Percentiles rank a stretch among this genome's conserved stretches.
These are phyloP conservation scores for Neurospora hispaniola DNA, from an alignment of 495 filamentous ascomycete species.

Conservation along the genomic window DNA sequence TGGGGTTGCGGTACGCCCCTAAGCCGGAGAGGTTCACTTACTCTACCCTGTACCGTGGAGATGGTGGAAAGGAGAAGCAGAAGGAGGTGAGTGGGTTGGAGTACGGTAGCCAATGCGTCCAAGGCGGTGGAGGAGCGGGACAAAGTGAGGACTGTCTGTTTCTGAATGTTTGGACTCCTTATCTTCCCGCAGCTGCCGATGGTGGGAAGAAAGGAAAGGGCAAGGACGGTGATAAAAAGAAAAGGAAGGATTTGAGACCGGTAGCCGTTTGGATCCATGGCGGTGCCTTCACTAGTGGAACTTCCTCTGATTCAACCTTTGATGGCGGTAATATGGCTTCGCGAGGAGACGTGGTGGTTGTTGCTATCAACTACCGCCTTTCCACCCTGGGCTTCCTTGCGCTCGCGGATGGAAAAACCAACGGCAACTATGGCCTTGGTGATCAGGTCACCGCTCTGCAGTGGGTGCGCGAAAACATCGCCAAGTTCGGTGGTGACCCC, in stretches of 20 bases:
- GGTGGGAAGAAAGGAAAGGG: constrained; percentile 11
- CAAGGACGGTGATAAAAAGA: not conserved
- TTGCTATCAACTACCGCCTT: constrained; percentile 57
- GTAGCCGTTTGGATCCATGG: constrained; percentile 45
- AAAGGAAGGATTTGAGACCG: constrained; percentile 28
- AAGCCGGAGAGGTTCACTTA: constrained; percentile 32
- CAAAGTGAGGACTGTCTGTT: constrained; percentile 39
- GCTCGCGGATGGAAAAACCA: constrained; percentile 34
- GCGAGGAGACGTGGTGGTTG: constrained; percentile 46
- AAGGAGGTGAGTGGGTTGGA: constrained; percentile 14
- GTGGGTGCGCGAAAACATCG: constrained; percentile 53
- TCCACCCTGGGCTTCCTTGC: constrained; percentile 50
- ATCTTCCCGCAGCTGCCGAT: constrained; percentile 24
- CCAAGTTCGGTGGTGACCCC: constrained; percentile 50
- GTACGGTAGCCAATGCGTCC: constrained; percentile 33
- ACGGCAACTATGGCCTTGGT: constrained; percentile 44
- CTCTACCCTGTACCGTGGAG: constrained; percentile 23
- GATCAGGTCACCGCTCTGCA: constrained; percentile 51
- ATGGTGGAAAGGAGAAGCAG: not conserved
- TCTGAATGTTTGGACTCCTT: constrained; percentile 45
- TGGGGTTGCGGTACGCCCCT: constrained; percentile 32
- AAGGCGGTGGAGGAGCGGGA: constrained; percentile 15
- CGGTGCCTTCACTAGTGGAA: constrained; percentile 30
- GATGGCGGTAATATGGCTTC: constrained; percentile 38
- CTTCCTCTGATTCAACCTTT: constrained; percentile 31